phyloP scores from a whole-genome alignment of 176 grass and related monocot species.

The Avena sativa region DNA sequence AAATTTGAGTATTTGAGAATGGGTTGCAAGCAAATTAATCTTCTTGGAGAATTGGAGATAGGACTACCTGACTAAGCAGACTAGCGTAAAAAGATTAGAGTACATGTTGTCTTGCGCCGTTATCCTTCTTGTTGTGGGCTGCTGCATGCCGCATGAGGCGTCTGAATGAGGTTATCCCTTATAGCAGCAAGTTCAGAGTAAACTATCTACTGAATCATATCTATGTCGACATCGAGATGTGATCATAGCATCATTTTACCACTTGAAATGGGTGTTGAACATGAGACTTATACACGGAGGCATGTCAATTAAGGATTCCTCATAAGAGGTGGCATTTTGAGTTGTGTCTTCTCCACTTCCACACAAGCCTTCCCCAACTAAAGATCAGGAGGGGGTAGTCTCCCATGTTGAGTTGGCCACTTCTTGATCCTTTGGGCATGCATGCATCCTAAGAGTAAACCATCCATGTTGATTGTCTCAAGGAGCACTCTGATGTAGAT shows the following conservation, averaged over 20 bases:
- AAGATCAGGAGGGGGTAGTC: background rate
- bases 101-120: too few species aligned
- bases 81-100: too few species aligned
- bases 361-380: background rate
- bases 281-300: conserved; percentile 47
- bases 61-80: too few species aligned
- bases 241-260: conserved; percentile 40
- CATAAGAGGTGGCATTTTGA: conserved; percentile 33
- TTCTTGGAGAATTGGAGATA: too few species aligned
- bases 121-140: too few species aligned
- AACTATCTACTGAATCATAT: background rate
- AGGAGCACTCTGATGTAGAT: background rate
- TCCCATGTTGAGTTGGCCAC: background rate
- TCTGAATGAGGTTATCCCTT: background rate
- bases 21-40: too few species aligned
- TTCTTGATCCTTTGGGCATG: background rate
- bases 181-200: background rate
- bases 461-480: conserved; percentile 1
- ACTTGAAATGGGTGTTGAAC: conserved; percentile 42
- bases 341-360: conserved; percentile 1
- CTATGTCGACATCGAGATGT: background rate
- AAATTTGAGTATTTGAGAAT: too few species aligned
- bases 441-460: conserved; percentile 5
- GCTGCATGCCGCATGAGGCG: too few species aligned
- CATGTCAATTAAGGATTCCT: conserved; percentile 53